A percentile compares a stretch with the other conserved stretches of the same genome.
Conservation (phyloP, 2,329 filamentous ascomycete genomes). For the Seiridium cupressi region DNA sequence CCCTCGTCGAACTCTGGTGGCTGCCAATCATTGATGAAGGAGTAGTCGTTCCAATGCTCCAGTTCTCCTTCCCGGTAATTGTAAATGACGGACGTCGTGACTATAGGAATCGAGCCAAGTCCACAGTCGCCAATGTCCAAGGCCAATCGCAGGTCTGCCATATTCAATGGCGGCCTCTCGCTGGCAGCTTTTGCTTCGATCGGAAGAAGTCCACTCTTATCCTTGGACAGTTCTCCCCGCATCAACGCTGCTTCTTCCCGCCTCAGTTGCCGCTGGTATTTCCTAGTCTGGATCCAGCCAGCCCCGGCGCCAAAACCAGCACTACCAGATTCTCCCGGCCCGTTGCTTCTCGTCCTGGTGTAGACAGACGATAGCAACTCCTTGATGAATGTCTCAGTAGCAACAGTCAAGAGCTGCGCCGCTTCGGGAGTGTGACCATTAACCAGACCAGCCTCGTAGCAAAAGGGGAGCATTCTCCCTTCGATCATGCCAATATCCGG, state of each 20-base stretch:
- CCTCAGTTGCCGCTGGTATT: slow-evolving; percentile 72
- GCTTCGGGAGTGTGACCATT: slow-evolving; percentile 60
- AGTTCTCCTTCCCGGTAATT: slow-evolving; percentile 75
- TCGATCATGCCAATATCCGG: slow-evolving; percentile 64
- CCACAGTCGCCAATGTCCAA: slow-evolving; percentile 74
- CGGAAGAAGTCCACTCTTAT: slow-evolving; percentile 75
- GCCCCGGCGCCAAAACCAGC: slow-evolving; percentile 64
- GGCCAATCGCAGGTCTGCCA: slow-evolving; percentile 76
- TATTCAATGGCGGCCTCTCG: slow-evolving; percentile 68
- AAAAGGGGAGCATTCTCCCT: slow-evolving; percentile 65
- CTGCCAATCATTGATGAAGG: slow-evolving; percentile 42
- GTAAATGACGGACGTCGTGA: slow-evolving; percentile 68
- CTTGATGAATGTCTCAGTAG: slow-evolving; percentile 67
- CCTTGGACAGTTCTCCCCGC: slow-evolving; percentile 71
- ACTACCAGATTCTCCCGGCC: slow-evolving; percentile 59
- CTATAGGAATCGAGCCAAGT: slow-evolving; percentile 73
- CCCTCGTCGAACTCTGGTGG: slow-evolving; percentile 26
- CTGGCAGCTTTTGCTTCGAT: slow-evolving; percentile 76
- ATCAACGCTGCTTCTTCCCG: slow-evolving; percentile 72
- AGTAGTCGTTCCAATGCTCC: slow-evolving; percentile 63
- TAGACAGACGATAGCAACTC: slow-evolving; percentile 63
- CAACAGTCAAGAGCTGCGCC: slow-evolving; percentile 62
- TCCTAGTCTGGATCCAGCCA: slow-evolving; percentile 74
- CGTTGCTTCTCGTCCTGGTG: slow-evolving; percentile 63
- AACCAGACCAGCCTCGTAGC: slow-evolving; percentile 63